Evolutionary conservation across 2,329 filamentous ascomycete genomes (phyloP).

Genomic region (Curvularia sp.): DNA sequence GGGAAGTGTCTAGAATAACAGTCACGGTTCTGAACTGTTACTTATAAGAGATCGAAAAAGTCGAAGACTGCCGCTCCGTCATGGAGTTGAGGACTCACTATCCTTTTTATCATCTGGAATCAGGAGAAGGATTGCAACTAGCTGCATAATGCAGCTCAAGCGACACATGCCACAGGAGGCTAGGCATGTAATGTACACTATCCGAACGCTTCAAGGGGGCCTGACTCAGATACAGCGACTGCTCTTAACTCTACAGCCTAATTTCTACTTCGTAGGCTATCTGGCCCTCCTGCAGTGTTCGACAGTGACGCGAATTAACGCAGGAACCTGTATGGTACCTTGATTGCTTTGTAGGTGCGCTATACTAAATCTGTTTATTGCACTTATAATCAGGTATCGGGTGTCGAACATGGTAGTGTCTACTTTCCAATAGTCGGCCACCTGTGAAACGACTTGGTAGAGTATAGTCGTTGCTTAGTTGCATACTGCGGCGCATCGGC

Average conservation of each 20-base stretch:
- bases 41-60: neutral
- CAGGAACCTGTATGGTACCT: no score
- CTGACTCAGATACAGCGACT: no score
- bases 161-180: neutral
- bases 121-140: neutral
- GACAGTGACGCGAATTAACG: no score
- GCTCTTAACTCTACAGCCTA: no score
- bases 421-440: no score
- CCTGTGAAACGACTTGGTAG: neutral
- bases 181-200: neutral
- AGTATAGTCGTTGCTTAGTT: neutral
- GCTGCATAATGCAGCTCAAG: neutral
- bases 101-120: neutral
- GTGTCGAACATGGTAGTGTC: no score
- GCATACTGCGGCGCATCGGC: conserved; percentile 7
- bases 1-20: conserved; percentile 28
- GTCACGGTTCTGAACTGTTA: neutral
- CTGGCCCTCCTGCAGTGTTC: no score
- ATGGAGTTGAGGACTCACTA: neutral
- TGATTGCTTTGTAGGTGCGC: no score
- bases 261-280: no score
- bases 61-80: neutral
- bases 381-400: no score
- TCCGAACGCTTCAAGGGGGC: neutral
- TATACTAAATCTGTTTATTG: no score